Evolutionary conservation across 371 early-diverging fungal species (phyloP), one percentile per base, ranked within the genome.

Genomic region (Actinomucor elegans): DNA sequence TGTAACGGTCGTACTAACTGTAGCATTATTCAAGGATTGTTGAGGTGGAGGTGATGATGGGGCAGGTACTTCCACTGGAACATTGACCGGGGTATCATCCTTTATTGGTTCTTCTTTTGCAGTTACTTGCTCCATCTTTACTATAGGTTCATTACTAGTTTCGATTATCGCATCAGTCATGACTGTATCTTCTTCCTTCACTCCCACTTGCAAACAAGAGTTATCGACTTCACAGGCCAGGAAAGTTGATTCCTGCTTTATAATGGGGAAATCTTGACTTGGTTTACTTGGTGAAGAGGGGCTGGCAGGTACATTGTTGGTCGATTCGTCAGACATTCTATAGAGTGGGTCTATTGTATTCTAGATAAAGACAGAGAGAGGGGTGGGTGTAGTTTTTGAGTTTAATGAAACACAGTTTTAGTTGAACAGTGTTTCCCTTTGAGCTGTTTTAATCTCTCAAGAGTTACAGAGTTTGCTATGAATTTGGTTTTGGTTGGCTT

Each of bases 81-180:
- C 41, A 41, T 41, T 50, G 33, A 50, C 50, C 29, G 34, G 57
- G 31, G 45, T 44, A 37, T 57, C 50, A 44, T 57, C 49, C 26
- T 43, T 35, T 20, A 28, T 27, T 18, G 41, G 38, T 29, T 29
- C 47, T 18, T 17, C 15, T n/a, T 48, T 34, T 26, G 29, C 23
- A 31, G n/a, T 15, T 26, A 49, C 17, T 18, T 37, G 23, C 29
- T 50, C 50, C 18, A 38, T 7, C 23, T 50, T 50, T 4, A 50
- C 26, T 17, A 11, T 3, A 12, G 29, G 11, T 9, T 27, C 44
- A 17, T 18, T 29, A 18, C 10, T 44, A 9, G 44, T 14, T 27
- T 34, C 43, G 18, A 12, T 33, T 17, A 17, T 17, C 26, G 41
- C 24, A 31, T 50, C 50, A n/a, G 31, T 12, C 33, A 31, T 41